Percentiles rank a stretch among this genome's conserved stretches.
Evolutionary conservation across 106 monocot species (phyloP).

Genomic region (Allium cepa): DNA sequence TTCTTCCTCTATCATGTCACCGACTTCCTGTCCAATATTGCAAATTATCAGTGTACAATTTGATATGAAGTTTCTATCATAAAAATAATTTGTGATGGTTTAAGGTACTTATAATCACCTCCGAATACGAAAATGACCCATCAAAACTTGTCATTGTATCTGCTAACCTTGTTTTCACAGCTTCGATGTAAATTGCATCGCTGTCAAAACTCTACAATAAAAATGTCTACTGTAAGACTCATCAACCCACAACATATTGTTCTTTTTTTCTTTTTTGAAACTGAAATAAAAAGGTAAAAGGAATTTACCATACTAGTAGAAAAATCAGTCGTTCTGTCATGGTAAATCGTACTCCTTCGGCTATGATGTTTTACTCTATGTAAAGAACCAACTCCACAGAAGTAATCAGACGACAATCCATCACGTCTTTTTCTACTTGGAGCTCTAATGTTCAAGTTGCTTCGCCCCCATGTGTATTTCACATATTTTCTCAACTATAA

Average conservation of each 20-base stretch:
- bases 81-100: no score
- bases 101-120: not conserved
- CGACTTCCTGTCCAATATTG: not conserved
- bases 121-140: not conserved
- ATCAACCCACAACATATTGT: no score
- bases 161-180: conserved; percentile 1
- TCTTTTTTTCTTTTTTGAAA: no score
- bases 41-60: no score
- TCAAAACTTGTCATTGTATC: conserved; percentile 5
- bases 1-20: not conserved
- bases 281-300: no score
- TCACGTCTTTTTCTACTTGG: conserved; percentile 15
- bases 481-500: conserved; percentile 75
- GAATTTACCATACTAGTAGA: conserved; percentile 16
- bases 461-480: conserved; percentile 67
- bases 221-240: conserved; percentile 6
- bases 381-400: conserved; percentile 27
- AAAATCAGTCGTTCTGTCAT: conserved; percentile 9
- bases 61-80: no score
- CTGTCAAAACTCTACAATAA: conserved; percentile 8
- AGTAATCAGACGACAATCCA: conserved; percentile 17
- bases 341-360: conserved; percentile 12
- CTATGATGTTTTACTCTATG: conserved; percentile 21
- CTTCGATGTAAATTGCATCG: conserved; percentile 4
- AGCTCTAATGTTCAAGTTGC: conserved; percentile 31